Percentiles rank a stretch among this genome's conserved stretches.
phyloP scores from a whole-genome alignment of 768 basidiomycete species.

The Atractiella rhizophila region DNA sequence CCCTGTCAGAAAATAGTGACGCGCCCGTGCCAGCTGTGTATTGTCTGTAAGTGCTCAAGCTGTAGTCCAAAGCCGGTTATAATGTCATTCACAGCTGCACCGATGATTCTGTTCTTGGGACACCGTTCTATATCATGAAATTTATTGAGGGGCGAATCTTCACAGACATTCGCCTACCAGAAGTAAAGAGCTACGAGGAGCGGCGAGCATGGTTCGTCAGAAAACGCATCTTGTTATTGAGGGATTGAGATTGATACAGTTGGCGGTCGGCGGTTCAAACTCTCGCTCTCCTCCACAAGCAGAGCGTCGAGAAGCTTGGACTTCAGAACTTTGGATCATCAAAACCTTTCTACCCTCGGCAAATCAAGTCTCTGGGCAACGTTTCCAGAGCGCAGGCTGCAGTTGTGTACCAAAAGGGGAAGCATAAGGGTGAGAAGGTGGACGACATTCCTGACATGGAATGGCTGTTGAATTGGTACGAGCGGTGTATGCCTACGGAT shows the following conservation, averaged over 20 bases:
- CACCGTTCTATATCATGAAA: conserved; percentile 90
- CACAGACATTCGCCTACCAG: conserved; percentile 52
- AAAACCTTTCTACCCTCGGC: conserved; percentile 69
- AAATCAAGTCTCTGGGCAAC: conserved; percentile 64
- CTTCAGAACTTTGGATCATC: conserved; percentile 45
- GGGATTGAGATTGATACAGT: conserved; percentile 23
- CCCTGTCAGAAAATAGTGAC: conserved; percentile 50
- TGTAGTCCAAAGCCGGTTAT: too few species aligned
- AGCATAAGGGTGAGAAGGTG: conserved; percentile 22
- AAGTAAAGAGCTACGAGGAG: conserved; percentile 32
- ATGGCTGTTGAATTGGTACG: conserved; percentile 53
- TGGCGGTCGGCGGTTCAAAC: conserved; percentile 53
- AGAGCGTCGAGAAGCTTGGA: conserved; percentile 40
- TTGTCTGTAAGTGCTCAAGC: conserved; percentile 25
- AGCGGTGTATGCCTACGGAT: conserved; percentile 38
- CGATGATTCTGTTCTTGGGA: conserved; percentile 50
- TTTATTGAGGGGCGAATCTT: conserved; percentile 85
- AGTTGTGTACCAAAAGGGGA: conserved; percentile 39
- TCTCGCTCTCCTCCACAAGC: conserved; percentile 40
- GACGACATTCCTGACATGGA: conserved; percentile 54
- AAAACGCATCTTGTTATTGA: not conserved
- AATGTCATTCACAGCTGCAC: conserved; percentile 30
- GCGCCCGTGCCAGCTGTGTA: conserved; percentile 73
- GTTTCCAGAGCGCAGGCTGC: conserved; percentile 56
- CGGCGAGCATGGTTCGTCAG: conserved; percentile 41